phyloP scores from a whole-genome alignment of 345 rosid species.

The Aethionema arabicum region DNA sequence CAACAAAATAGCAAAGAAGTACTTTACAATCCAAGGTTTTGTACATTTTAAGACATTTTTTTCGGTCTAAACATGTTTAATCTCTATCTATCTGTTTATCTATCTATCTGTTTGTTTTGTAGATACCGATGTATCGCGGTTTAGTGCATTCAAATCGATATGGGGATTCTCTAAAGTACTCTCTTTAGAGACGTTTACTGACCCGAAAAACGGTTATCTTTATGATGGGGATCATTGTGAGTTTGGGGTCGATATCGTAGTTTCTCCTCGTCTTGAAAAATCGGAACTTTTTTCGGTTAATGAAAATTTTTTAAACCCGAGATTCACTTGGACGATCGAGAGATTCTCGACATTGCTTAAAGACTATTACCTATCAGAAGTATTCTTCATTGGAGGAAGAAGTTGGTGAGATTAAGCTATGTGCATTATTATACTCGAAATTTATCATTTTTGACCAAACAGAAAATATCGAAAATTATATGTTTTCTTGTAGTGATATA shows the following conservation, averaged over 20 bases:
- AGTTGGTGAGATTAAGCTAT: conserved; percentile 3
- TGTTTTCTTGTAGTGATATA: no score
- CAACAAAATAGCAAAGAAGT: no score
- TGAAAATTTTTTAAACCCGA: background rate
- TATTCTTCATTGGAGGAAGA: conserved; percentile 17
- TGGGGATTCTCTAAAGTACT: conserved; percentile 28
- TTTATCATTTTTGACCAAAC: no score
- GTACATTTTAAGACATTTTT: no score
- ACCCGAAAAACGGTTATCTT: conserved; percentile 8
- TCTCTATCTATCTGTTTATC: no score
- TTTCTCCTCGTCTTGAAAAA: conserved; percentile 5
- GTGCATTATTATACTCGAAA: background rate
- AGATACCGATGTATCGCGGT: conserved; percentile 17
- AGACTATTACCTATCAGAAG: background rate
- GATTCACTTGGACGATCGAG: conserved; percentile 1
- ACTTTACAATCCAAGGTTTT: no score
- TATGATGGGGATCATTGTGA: conserved; percentile 26
- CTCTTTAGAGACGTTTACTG: conserved; percentile 9
- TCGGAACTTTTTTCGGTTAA: conserved; percentile 20
- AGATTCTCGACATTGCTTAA: conserved; percentile 13
- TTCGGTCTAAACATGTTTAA: no score
- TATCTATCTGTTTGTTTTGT: background rate
- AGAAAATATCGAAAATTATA: no score
- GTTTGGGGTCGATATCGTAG: conserved; percentile 26
- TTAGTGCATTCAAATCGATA: conserved; percentile 15